Conservation (phyloP, 371 early-diverging fungal species). For the Mortierella sp. region DNA sequence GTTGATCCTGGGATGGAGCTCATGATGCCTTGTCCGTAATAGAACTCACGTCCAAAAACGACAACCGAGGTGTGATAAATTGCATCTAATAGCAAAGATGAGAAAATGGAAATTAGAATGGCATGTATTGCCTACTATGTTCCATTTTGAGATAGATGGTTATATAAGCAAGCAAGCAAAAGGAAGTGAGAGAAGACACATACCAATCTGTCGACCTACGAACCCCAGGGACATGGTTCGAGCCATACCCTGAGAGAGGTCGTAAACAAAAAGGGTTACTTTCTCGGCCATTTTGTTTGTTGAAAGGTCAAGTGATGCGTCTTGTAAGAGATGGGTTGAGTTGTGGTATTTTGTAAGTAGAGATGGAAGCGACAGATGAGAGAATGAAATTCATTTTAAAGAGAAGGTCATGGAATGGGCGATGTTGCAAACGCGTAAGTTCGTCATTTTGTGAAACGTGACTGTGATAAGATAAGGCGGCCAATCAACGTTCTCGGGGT, state of each 20-base stretch:
- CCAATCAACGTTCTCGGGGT: no score
- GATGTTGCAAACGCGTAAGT: neutral
- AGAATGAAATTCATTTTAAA: neutral
- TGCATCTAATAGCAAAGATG: slow-evolving; percentile 15
- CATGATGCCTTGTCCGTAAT: slow-evolving; percentile 85
- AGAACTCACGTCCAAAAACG: slow-evolving; percentile 88
- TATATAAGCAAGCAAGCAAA: slow-evolving; percentile 9
- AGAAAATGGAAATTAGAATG: neutral
- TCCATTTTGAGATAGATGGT: neutral
- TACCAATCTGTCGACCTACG: slow-evolving; percentile 79
- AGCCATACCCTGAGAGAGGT: slow-evolving; percentile 83
- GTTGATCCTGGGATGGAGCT: slow-evolving; percentile 72
- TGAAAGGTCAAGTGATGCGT: neutral
- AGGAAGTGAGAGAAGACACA: neutral
- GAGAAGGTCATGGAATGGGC: neutral
- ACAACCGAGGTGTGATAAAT: slow-evolving; percentile 92
- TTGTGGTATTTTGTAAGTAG: neutral
- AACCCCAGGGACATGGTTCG: slow-evolving; percentile 71
- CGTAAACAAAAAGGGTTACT: slow-evolving; percentile 83
- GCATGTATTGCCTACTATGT: no score
- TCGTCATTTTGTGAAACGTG: slow-evolving; percentile 2
- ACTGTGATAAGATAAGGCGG: neutral
- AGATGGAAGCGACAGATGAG: neutral
- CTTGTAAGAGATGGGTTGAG: no score
- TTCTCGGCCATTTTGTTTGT: slow-evolving; percentile 23